Evolutionary conservation across 148 eudicot species (phyloP).

Genomic region (Polygonum maritimum): DNA sequence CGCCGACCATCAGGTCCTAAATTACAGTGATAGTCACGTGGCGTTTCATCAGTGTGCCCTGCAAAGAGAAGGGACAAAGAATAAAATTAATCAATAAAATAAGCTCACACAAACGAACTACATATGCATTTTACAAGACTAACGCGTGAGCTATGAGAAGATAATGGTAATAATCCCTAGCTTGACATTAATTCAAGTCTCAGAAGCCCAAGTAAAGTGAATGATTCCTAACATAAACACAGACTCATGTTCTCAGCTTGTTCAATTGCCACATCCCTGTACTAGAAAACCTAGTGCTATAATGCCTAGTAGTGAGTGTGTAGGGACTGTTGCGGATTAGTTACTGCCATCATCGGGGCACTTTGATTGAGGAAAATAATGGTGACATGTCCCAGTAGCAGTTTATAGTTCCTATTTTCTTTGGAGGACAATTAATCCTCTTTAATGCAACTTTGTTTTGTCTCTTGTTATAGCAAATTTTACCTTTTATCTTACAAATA

Average conservation of each 20-base stretch:
- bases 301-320: background rate
- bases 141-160: background rate
- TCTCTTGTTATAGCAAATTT: background rate
- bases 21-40: slow-evolving; percentile 96
- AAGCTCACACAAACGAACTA: background rate
- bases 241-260: background rate
- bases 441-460: background rate
- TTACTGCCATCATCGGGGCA: background rate
- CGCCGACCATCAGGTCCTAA: slow-evolving; percentile 96
- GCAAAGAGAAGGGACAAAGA: slow-evolving; percentile 19
- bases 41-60: slow-evolving; percentile 94
- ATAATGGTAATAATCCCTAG: slow-evolving; percentile 2
- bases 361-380: background rate
- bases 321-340: background rate
- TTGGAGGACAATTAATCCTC: background rate
- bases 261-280: background rate
- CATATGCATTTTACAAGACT: background rate
- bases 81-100: background rate
- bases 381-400: background rate
- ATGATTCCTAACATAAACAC: background rate
- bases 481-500: background rate
- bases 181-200: background rate
- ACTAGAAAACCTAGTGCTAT: background rate
- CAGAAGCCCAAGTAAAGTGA: no score
- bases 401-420: background rate